These are phyloP conservation scores for Cymbopogon citratus DNA, from an alignment of 176 grass and related monocot species.

Conservation along the genomic window DNA sequence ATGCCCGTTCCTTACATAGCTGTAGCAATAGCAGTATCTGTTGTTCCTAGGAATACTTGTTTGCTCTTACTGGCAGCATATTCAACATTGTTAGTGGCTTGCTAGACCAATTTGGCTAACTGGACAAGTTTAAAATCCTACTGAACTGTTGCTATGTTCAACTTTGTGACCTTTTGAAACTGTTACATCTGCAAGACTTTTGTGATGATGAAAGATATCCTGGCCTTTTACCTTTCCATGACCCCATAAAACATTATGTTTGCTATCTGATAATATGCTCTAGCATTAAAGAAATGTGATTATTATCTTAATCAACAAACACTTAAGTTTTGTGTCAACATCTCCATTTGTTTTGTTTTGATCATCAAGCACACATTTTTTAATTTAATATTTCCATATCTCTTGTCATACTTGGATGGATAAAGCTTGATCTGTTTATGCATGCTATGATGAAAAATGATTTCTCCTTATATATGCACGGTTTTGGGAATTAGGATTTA, in stretches of 20 bases:
- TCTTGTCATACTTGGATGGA: background rate
- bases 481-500: background rate
- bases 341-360: background rate
- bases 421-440: background rate
- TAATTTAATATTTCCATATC: no score
- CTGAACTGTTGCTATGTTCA: background rate
- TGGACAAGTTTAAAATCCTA: background rate
- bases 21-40: background rate
- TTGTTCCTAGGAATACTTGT: conserved; percentile 13
- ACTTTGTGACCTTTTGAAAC: background rate
- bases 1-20: background rate
- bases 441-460: background rate
- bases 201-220: background rate
- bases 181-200: background rate
- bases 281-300: background rate
- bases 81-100: conserved; percentile 25
- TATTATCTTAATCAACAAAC: background rate
- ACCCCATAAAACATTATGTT: background rate
- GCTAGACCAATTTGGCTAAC: background rate
- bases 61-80: conserved; percentile 6
- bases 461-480: background rate
- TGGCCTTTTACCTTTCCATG: background rate
- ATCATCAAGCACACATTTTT: background rate
- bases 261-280: background rate
- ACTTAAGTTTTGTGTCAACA: background rate